Percentiles rank a stretch among this genome's conserved stretches.
phyloP scores from a whole-genome alignment of 495 filamentous ascomycete species.

The Amniculicola lignicola region DNA sequence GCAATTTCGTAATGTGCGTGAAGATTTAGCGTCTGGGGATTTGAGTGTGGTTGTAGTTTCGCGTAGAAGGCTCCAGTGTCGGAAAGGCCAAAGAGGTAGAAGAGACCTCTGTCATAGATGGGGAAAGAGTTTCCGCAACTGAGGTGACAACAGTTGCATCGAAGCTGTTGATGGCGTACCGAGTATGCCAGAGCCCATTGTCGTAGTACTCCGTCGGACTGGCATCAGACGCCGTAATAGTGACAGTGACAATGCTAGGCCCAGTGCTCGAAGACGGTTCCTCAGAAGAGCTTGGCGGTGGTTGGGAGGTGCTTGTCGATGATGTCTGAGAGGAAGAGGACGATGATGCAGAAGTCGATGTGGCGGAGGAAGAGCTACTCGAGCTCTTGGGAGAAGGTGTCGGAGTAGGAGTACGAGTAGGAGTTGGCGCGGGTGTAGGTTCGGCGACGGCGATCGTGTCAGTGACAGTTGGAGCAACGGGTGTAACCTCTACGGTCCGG shows the following conservation, averaged over 20 bases:
- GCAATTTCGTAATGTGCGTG: too few relatives aligned
- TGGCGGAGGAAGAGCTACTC: background rate
- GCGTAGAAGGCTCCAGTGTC: background rate
- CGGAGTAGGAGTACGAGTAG: background rate
- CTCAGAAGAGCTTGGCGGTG: background rate
- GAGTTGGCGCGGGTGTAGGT: background rate
- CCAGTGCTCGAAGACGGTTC: conserved; percentile 1
- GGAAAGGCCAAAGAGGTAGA: background rate
- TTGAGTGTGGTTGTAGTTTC: background rate
- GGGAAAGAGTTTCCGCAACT: background rate
- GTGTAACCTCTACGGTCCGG: conserved; percentile 7
- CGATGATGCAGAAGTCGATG: background rate
- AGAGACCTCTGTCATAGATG: background rate
- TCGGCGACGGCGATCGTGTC: conserved; percentile 10
- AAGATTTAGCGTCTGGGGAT: background rate
- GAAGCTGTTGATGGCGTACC: conserved; percentile 27
- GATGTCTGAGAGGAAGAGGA: background rate
- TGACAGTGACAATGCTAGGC: conserved; percentile 20
- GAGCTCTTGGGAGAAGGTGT: background rate
- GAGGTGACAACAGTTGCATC: conserved; percentile 3
- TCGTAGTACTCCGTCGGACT: conserved; percentile 32
- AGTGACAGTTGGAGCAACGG: background rate
- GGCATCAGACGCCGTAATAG: background rate
- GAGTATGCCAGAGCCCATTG: conserved; percentile 33
- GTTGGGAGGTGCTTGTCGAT: background rate